These are phyloP conservation scores for Evansstolkia leycettana DNA, from an alignment of 495 filamentous ascomycete species.

Conservation along the genomic window DNA sequence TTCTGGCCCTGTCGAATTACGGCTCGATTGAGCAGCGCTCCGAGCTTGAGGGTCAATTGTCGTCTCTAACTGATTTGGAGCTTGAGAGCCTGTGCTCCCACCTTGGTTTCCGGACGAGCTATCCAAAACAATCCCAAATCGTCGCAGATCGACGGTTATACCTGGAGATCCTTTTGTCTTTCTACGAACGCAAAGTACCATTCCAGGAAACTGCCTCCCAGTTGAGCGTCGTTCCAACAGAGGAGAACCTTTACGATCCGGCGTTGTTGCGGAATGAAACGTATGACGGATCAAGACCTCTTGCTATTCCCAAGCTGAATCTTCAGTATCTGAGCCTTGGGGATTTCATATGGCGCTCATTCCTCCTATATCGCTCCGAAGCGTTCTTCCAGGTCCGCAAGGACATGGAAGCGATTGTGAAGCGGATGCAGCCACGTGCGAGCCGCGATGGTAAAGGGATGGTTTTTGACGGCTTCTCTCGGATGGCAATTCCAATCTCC, in stretches of 20 bases:
- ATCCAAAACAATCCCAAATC: constrained; percentile 58
- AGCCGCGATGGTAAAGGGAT: constrained; percentile 47
- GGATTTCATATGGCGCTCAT: constrained; percentile 89
- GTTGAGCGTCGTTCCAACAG: constrained; percentile 69
- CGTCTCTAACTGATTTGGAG: constrained; percentile 59
- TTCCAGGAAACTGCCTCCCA: constrained; percentile 71
- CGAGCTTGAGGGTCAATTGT: constrained; percentile 70
- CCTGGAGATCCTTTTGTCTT: constrained; percentile 64
- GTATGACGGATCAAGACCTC: constrained; percentile 78
- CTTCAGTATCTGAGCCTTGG: constrained; percentile 91
- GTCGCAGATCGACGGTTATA: constrained; percentile 53
- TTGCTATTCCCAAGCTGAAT: constrained; percentile 90
- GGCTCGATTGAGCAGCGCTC: constrained; percentile 67
- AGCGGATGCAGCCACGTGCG: constrained; percentile 61
- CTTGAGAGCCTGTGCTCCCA: constrained; percentile 52
- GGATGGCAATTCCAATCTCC: constrained; percentile 77
- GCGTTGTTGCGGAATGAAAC: constrained; percentile 74
- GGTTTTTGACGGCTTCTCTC: constrained; percentile 74
- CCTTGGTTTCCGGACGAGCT: constrained; percentile 67
- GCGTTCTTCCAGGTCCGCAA: constrained; percentile 90
- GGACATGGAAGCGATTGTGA: constrained; percentile 72
- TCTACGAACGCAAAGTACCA: constrained; percentile 63
- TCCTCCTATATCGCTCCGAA: constrained; percentile 80
- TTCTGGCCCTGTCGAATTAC: constrained; percentile 86
- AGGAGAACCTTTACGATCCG: constrained; percentile 69